Base-by-base conservation (phyloP, 2,329 filamentous ascomycete genomes). In the Trichoderma gracile region DNA sequence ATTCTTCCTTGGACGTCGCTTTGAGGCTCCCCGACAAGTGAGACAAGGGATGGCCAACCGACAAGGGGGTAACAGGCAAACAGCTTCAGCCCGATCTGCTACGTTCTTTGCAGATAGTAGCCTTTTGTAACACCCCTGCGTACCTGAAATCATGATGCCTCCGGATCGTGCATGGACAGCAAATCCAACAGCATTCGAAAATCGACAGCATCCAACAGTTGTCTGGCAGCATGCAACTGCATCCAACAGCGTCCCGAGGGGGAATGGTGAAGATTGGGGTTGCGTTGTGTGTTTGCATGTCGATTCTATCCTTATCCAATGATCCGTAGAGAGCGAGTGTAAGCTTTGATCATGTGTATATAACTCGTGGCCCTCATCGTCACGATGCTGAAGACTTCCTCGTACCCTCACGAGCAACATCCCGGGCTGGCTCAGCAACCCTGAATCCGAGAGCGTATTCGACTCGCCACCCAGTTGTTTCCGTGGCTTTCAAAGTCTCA, bases 31-130 rank as follows among this genome's bases (percentile, higher is more conserved):
- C 30, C 33, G 12, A 38, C 33, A 12, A 10, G 49, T 12, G 38
- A 27, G 27, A 21, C 40, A 47, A 23, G 58, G 58, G 30, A 33
- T 23, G 49, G 40, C 2, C 4, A 52, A 30, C 23, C 23, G n/a
- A 23, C 57, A 60, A n/a, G n/a, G 57, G 46, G 38, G 58, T 19
- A n/a, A n/a, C 25, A 14, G 33, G 5, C 3, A 38, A n/a, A 17
- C 25, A 17, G 25, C 30, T 30, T 61, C 47, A 53, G 40, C 58
- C 58, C 47, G 46, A 61, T 61, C 46, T 61, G 33, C 12, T 45
- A 43, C 42, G 33, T 57, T 57, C 23, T 53, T 40, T 19, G 58
- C 38, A 45, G 27, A 33, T 5, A 38, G 4, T 14, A 38, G 4
- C 5, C 12, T 38, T 14, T 38, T 38, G 19, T 10, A 33, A 30